Evolutionary conservation across 1,284 basidiomycete genomes (phyloP).

Genomic region (Gomphus bonarii): DNA sequence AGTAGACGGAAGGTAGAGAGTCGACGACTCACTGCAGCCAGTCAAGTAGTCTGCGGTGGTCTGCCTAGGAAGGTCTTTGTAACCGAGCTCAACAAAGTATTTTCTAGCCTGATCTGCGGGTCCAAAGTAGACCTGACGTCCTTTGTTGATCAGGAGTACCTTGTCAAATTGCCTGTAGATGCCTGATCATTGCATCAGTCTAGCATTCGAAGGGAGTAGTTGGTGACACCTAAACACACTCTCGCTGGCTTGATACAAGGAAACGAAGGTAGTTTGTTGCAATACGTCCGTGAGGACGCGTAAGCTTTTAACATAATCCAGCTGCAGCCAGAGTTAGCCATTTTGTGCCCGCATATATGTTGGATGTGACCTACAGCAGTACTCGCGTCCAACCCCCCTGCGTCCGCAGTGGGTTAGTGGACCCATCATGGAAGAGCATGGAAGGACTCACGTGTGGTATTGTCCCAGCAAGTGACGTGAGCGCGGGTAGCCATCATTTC

Average conservation of each 20-base stretch:
- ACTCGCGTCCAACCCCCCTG: slow-evolving; percentile 19
- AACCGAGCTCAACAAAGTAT: slow-evolving; percentile 42
- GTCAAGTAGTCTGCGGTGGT: slow-evolving; percentile 69
- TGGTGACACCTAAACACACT: slow-evolving; percentile 41
- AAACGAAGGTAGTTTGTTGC: slow-evolving; percentile 71
- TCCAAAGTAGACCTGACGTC: slow-evolving; percentile 42
- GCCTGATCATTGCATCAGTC: slow-evolving; percentile 26
- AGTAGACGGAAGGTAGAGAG: background rate
- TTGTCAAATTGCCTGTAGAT: slow-evolving; percentile 60
- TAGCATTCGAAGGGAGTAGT: slow-evolving; percentile 28
- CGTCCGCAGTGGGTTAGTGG: slow-evolving; percentile 12
- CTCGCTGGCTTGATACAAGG: slow-evolving; percentile 79
- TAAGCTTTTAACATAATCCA: slow-evolving; percentile 68
- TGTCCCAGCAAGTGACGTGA: slow-evolving; percentile 31
- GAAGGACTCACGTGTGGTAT: slow-evolving; percentile 49
- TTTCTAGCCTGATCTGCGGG: slow-evolving; percentile 33
- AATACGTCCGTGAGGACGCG: slow-evolving; percentile 74
- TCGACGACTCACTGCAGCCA: slow-evolving; percentile 36
- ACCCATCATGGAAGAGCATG: slow-evolving; percentile 37
- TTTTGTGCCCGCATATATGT: background rate
- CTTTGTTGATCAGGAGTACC: slow-evolving; percentile 45
- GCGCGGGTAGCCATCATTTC: slow-evolving; percentile 39
- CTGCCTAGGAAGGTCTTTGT: slow-evolving; percentile 25
- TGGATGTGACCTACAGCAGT: slow-evolving; percentile 35
- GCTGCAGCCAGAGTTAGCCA: slow-evolving; percentile 11